These are phyloP conservation scores for Vanrija humicola DNA, from an alignment of 1,284 basidiomycete genomes.

Conservation along the genomic window DNA sequence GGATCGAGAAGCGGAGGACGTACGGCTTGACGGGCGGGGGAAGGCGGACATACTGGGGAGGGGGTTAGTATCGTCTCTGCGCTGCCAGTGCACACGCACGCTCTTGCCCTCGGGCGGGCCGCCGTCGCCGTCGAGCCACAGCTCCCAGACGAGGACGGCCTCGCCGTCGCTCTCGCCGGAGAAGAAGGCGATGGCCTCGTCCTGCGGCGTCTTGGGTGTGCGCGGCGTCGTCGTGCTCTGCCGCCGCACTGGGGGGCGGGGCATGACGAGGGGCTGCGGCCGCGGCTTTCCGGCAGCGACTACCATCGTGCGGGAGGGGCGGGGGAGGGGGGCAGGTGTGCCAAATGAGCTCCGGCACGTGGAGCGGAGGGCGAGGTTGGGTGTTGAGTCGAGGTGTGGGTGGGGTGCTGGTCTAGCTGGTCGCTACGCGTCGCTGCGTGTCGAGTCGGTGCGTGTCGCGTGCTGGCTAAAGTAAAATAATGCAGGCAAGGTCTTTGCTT, in stretches of 20 bases:
- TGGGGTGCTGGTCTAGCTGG: too few relatives aligned
- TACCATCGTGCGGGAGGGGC: not conserved
- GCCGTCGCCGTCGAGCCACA: constrained; percentile 80
- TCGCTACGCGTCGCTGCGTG: too few relatives aligned
- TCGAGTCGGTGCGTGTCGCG: too few relatives aligned
- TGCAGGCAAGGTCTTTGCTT: too few relatives aligned
- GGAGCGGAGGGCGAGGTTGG: not conserved
- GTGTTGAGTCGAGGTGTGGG: not conserved
- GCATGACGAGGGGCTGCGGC: not conserved
- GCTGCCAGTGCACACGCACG: constrained; percentile 47
- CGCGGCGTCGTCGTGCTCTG: constrained; percentile 6
- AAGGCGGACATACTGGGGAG: constrained; percentile 78
- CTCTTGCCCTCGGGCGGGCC: constrained; percentile 77
- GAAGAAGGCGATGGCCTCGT: constrained; percentile 86
- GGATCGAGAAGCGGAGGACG: constrained; percentile 79
- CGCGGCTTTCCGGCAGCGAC: not conserved
- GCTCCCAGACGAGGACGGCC: constrained; percentile 73
- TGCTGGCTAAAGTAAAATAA: too few relatives aligned
- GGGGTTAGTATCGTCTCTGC: constrained; percentile 41
- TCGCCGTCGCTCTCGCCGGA: constrained; percentile 57
- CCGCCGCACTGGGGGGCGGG: not conserved
- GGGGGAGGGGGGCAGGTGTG: not conserved
- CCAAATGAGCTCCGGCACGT: not conserved
- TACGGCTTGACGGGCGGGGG: constrained; percentile 86
- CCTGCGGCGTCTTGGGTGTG: constrained; percentile 79